phyloP scores from a whole-genome alignment of 1,284 basidiomycete genomes.

The Irpex lacteus region DNA sequence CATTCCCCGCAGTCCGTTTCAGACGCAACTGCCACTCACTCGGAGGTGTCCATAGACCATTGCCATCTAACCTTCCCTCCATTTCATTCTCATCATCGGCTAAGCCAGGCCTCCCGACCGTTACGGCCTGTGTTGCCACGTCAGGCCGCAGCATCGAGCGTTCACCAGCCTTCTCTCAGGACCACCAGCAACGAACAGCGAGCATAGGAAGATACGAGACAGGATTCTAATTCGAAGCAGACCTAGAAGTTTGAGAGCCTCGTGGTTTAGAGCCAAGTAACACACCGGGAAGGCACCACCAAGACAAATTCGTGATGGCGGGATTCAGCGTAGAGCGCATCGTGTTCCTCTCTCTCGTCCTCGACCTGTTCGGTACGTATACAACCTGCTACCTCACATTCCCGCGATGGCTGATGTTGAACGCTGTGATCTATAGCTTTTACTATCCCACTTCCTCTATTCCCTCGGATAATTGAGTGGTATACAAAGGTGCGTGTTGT shows the following conservation, averaged over 20 bases:
- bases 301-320: constrained; percentile 10
- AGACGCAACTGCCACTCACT: neutral
- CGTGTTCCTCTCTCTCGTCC: constrained; percentile 79
- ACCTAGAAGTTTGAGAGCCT: too few relatives aligned
- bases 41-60: neutral
- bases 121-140: neutral
- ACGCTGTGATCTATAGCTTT: constrained; percentile 54
- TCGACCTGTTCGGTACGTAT: constrained; percentile 78
- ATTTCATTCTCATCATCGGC: neutral
- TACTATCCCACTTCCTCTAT: constrained; percentile 91
- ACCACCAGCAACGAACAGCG: neutral
- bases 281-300: neutral
- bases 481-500: constrained; percentile 62
- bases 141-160: neutral
- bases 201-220: neutral
- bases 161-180: neutral
- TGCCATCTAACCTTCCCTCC: neutral
- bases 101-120: neutral
- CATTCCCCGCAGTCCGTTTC: neutral
- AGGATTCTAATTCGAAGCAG: neutral
- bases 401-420: neutral
- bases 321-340: constrained; percentile 60
- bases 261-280: neutral
- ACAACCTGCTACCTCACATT: neutral
- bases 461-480: constrained; percentile 88